Evolutionary conservation across 2,329 filamentous ascomycete species (phyloP), one percentile per base, ranked within the genome.

Genomic region (Trichoderma guizhouense): DNA sequence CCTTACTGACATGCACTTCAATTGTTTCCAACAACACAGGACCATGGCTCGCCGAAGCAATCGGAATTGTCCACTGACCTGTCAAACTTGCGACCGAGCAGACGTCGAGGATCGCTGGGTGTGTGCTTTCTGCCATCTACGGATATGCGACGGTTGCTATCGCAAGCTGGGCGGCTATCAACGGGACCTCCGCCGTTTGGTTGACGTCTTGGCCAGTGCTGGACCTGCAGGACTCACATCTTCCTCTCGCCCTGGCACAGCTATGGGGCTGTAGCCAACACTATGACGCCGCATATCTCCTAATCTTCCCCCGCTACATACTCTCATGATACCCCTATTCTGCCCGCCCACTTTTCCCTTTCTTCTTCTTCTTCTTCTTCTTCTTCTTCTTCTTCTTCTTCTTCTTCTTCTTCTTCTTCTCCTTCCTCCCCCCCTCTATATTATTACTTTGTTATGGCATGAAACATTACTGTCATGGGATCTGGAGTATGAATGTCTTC

Each of bases 81-180:
- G 88, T 77, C 85, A 88, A 78, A 82, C 84, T 4, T 90, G 88
- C 78, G 82, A 82, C 67, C 81, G 80, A 71, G 79, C 81, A 64
- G 85, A 88, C 71, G 75, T 77, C 7, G 81, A 83, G 58, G 79
- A 83, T 73, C 84, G 87, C 43, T 85, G 80, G 79, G 81, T 81
- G 24, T 89, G 87, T 76, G 79, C 79, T 15, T 86, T 84, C 77
- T 89, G 87, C 78, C 81, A 83, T 72, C 75, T 89, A 62, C 84
- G 86, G 66, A 83, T 89, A 71, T 90, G 88, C 78, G 81, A 82
- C 36, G 74, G 79, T 2, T 90, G 88, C 74, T 77, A 81, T 51
- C 82, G 80, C 14, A 76, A 80, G 26, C 77, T 89, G 69, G 79
- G 82, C 30, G 76, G 76, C 28, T 80, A 83, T 61, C 79, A 81